These are phyloP conservation scores for Biscutella laevigata DNA, from an alignment of 441 rosid species.

Conservation along the genomic window DNA sequence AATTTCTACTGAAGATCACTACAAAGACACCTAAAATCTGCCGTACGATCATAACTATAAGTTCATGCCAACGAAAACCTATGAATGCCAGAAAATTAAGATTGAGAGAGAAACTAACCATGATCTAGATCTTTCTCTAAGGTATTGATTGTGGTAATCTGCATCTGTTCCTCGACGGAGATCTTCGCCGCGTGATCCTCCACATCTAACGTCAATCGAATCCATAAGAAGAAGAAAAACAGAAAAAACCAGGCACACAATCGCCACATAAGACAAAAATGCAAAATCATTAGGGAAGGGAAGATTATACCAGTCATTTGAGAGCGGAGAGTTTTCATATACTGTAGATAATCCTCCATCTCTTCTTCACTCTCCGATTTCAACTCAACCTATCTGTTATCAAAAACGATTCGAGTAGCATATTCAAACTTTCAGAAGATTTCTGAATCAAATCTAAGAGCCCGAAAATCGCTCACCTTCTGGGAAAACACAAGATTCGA, in stretches of 20 bases:
- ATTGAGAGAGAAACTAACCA: conserved; percentile 23
- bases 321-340: conserved; percentile 56
- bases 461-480: not conserved
- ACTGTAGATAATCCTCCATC: conserved; percentile 75
- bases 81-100: not conserved
- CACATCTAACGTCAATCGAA: conserved; percentile 37
- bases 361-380: conserved; percentile 14
- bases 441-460: conserved; percentile 8
- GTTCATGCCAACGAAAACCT: not conserved
- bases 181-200: conserved; percentile 69
- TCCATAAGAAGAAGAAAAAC: no score
- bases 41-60: not conserved
- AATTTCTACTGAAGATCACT: not conserved
- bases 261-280: not conserved
- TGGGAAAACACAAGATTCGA: not conserved
- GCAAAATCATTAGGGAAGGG: not conserved
- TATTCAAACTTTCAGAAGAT: not conserved
- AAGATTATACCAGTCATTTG: conserved; percentile 52
- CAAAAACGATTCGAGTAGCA: not conserved
- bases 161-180: conserved; percentile 65
- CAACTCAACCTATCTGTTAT: not conserved
- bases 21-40: not conserved
- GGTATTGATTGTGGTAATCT: conserved; percentile 42
- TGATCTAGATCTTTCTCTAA: conserved; percentile 46
- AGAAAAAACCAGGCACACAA: no score